Evolutionary conservation across 345 rosid species (phyloP).

Genomic region (Adansonia digitata): DNA sequence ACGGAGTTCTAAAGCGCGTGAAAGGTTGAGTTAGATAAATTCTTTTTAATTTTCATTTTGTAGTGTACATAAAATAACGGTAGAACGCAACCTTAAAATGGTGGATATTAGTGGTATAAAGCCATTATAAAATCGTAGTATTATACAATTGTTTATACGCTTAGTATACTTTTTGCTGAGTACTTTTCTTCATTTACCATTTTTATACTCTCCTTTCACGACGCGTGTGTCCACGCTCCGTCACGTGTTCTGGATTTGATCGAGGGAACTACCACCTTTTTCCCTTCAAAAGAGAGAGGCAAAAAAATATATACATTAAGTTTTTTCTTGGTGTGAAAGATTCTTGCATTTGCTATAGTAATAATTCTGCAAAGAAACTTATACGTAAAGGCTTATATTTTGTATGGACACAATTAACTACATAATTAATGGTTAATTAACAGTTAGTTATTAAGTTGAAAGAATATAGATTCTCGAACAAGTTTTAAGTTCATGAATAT

Average conservation of each 20-base stretch:
- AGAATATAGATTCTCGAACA: neutral
- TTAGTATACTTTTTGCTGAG: neutral
- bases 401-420: neutral
- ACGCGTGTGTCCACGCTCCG: constrained; percentile 2
- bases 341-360: neutral
- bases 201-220: neutral
- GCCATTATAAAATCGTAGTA: neutral
- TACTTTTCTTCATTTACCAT: neutral
- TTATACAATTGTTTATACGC: constrained; percentile 1
- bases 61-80: constrained; percentile 29
- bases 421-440: neutral
- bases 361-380: neutral
- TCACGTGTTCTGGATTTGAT: neutral
- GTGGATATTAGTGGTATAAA: constrained; percentile 8
- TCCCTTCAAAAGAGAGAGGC: too few relatives aligned
- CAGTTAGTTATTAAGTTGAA: neutral
- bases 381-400: neutral
- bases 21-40: constrained; percentile 18
- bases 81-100: constrained; percentile 22
- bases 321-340: neutral
- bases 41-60: constrained; percentile 7
- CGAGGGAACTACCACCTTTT: too few relatives aligned
- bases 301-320: too few relatives aligned
- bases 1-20: constrained; percentile 41
- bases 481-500: too few relatives aligned